phyloP scores from a whole-genome alignment of 208 protist species.

The Zelonia costaricensis region DNA sequence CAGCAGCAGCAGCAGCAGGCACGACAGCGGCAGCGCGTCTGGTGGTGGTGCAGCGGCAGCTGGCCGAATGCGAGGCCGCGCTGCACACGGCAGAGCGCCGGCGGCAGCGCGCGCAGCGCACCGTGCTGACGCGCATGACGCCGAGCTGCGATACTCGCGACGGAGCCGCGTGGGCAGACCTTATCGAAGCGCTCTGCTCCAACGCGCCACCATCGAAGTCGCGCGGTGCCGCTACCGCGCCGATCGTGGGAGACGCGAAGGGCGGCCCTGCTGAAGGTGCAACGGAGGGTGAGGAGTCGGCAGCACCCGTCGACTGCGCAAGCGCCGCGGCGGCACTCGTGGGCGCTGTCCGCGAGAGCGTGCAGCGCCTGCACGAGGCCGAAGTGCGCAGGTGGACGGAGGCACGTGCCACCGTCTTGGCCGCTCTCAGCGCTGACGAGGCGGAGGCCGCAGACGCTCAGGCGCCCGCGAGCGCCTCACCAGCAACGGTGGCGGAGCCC shows the following conservation, averaged over 20 bases:
- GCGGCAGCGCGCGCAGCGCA: slow-evolving; percentile 7
- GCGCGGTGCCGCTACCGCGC: no score
- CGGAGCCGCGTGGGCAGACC: background rate
- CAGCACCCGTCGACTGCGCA: background rate
- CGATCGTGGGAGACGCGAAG: no score
- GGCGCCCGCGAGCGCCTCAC: background rate
- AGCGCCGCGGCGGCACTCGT: slow-evolving; percentile 12
- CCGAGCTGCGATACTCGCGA: background rate
- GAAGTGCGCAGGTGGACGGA: slow-evolving; percentile 8
- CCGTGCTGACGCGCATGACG: background rate
- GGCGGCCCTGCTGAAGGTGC: no score
- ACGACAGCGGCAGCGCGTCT: slow-evolving; percentile 5
- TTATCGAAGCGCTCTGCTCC: no score
- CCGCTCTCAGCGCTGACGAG: background rate
- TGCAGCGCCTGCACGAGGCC: slow-evolving; percentile 6
- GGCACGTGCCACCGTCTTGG: slow-evolving; percentile 1
- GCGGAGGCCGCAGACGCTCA: background rate
- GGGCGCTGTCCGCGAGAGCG: slow-evolving; percentile 1
- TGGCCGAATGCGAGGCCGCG: slow-evolving; percentile 14
- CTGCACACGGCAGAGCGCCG: slow-evolving; percentile 8
- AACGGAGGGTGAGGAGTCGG: no score
- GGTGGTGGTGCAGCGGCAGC: slow-evolving; percentile 8
- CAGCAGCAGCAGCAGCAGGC: background rate
- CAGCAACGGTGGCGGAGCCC: no score
- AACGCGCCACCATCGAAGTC: no score